Base-by-base conservation (phyloP, 2,329 filamentous ascomycete genomes). In the Teratosphaeria zuluensis region DNA sequence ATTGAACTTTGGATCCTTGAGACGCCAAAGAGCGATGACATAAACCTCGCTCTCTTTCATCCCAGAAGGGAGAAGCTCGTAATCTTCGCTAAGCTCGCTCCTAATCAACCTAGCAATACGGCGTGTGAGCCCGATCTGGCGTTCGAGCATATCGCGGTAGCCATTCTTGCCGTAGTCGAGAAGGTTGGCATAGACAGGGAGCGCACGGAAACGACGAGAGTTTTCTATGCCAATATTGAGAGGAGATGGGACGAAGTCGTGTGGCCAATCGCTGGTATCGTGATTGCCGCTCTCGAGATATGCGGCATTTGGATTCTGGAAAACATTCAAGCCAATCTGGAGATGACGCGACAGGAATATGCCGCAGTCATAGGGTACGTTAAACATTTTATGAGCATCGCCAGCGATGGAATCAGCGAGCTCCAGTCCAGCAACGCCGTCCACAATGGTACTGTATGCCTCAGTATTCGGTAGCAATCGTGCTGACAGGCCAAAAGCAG, bases 331-430 rank as follows among this genome's bases (percentile, higher is more conserved):
- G 1, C 87, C 81, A 12, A 83, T 76, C 2, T 74, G 66, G 7
- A 81, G 75, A 62, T 88, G 82, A 19, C 84, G 83, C 56, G 86
- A 90, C 66, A 95, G 83, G 79, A 96, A 95, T 73, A 96, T 87
- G 51, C 92, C 92, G 67, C 87, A 92, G 72, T 96, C 92, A 67
- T 96, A 96, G 0, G 92, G 92, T 53, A 96, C 90, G 65, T 96
- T 96, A 61, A 97, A 81, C n/a, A 96, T 76, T 70, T 96, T 96
- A 73, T 97, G 92, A 0, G 83, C 88, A 68, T 96, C 92, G 2
- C 88, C 86, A 0, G 90, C 86, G 65, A 96, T 91, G 55, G 89
- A 95, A 70, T 96, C 90, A 2, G 89, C 90, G 2, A 95, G 77
- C 61, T 95, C 87, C 12, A 96, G 72, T 0, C 89, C 89, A 3